phyloP scores from a whole-genome alignment of 257 asterid species.

The Ballota nigra region DNA sequence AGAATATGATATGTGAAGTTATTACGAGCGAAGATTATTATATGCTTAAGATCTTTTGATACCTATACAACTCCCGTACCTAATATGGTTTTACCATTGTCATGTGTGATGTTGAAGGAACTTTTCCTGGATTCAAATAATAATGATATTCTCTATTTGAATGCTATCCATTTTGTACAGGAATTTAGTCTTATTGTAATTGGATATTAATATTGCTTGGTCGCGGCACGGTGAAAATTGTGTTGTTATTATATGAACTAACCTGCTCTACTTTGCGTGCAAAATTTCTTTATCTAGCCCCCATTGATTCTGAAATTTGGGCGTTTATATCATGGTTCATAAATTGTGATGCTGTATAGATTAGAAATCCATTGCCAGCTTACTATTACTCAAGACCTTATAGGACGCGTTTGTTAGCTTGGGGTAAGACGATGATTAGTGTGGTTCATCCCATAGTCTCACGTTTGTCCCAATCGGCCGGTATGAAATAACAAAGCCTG shows the following conservation, averaged over 20 bases:
- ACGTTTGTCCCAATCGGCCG: no score
- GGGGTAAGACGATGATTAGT: no score
- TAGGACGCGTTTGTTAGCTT: no score
- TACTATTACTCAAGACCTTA: no score
- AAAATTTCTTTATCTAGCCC: not conserved
- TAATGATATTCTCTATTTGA: not conserved
- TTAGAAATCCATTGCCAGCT: no score
- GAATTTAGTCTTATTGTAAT: not conserved
- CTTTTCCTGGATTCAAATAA: not conserved
- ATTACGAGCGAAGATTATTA: not conserved
- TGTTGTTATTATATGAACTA: not conserved
- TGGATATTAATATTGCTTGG: not conserved
- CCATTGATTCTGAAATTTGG: not conserved
- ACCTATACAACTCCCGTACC: not conserved
- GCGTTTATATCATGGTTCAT: no score
- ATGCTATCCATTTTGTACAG: not conserved
- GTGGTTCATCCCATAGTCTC: no score
- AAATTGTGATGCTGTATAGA: no score
- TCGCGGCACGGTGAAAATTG: not conserved
- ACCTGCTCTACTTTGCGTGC: not conserved
- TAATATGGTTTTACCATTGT: not conserved
- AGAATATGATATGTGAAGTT: not conserved
- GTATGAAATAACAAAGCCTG: no score
- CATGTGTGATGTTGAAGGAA: conserved; percentile 11
- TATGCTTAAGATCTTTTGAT: conserved; percentile 2